Evolutionary conservation across 306 rosid species (phyloP).

Genomic region (Parietaria judaica): DNA sequence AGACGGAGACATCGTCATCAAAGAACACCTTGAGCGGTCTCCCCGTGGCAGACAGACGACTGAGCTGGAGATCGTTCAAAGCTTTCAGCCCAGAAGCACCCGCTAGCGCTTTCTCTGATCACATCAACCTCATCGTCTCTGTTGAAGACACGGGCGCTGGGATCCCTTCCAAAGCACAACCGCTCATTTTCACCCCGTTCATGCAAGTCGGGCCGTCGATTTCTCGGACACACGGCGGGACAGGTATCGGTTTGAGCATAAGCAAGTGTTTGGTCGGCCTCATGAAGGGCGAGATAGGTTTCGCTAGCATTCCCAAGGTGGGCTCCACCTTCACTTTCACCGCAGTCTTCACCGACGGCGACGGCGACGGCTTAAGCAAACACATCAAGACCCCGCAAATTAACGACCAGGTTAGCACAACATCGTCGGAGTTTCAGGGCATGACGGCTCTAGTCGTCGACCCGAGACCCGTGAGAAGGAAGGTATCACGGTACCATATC

Average conservation of each 20-base stretch:
- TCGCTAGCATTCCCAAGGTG: conserved; percentile 65
- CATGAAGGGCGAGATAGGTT: conserved; percentile 94
- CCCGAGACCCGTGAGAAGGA: conserved; percentile 62
- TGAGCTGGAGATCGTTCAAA: conserved; percentile 71
- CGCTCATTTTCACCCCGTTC: conserved; percentile 81
- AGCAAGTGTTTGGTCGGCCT: conserved; percentile 96
- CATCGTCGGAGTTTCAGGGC: conserved; percentile 61
- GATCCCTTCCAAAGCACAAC: conserved; percentile 69
- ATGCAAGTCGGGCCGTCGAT: conserved; percentile 93
- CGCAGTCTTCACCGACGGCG: conserved; percentile 58
- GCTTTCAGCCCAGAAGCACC: conserved; percentile 50
- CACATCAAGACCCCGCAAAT: conserved; percentile 34
- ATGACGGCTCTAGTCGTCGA: conserved; percentile 72
- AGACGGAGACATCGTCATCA: conserved; percentile 46
- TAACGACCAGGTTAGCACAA: conserved; percentile 44
- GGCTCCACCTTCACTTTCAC: conserved; percentile 96
- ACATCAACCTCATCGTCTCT: conserved; percentile 64
- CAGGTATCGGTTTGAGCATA: conserved; percentile 94
- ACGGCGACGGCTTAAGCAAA: conserved; percentile 36
- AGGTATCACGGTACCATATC: conserved; percentile 84
- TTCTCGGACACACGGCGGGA: conserved; percentile 88
- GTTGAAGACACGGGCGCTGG: conserved; percentile 99
- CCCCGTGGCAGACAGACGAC: conserved; percentile 51
- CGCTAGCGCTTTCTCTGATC: conserved; percentile 40
- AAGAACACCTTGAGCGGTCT: conserved; percentile 78